A percentile compares a stretch with the other conserved stretches of the same genome.
Conservation (phyloP, 176 grass and related monocot genomes). For the Zizania latifolia region DNA sequence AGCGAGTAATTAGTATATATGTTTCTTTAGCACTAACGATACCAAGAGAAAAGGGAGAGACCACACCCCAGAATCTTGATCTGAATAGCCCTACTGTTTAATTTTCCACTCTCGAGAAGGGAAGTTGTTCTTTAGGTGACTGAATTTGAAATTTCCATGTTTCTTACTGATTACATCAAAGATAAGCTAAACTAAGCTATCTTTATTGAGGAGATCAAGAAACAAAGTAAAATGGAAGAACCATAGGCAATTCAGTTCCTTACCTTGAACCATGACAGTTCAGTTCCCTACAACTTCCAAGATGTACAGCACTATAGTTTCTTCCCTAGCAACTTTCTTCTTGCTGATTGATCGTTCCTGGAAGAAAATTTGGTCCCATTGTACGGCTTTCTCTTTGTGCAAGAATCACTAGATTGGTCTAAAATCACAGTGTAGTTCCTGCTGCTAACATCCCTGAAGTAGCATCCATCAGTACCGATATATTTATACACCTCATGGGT, state of each 20-base stretch:
- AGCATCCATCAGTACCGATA: slow-evolving; percentile 46
- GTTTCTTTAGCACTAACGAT: neutral
- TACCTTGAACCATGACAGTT: neutral
- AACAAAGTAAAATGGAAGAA: neutral
- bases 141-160: neutral
- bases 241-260: neutral
- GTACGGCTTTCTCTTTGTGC: slow-evolving; percentile 23
- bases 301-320: slow-evolving; percentile 10
- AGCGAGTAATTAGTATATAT: no score
- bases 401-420: slow-evolving; percentile 39
- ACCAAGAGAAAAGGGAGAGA: neutral
- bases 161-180: slow-evolving; percentile 1
- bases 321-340: neutral
- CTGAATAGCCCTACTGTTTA: neutral
- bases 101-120: neutral
- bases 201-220: slow-evolving; percentile 11
- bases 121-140: neutral
- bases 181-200: neutral
- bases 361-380: neutral
- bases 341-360: neutral
- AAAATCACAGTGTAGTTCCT: slow-evolving; percentile 52
- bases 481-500: slow-evolving; percentile 50
- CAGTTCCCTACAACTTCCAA: neutral
- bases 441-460: slow-evolving; percentile 58
- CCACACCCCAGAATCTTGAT: neutral